phyloP scores from a whole-genome alignment of 768 basidiomycete genomes.

The Tulasnella sp. region DNA sequence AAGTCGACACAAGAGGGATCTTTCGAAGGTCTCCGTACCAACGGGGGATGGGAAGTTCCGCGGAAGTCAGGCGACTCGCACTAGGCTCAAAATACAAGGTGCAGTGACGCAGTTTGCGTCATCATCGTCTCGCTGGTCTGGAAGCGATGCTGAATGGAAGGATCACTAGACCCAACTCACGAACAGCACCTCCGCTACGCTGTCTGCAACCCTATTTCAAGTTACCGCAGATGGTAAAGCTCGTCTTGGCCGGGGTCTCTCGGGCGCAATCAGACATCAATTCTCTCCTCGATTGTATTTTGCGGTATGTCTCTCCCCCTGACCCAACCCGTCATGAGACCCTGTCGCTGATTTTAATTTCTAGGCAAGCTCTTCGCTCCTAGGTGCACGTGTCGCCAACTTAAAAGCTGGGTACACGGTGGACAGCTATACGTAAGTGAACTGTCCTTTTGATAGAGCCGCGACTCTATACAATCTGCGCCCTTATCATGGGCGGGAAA shows the following conservation, averaged over 20 bases:
- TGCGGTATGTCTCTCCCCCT: not conserved
- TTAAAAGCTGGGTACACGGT: constrained; percentile 23
- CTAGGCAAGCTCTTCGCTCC: constrained; percentile 23
- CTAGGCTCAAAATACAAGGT: not conserved
- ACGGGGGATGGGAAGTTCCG: not conserved
- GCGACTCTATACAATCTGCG: not conserved
- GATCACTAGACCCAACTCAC: not conserved
- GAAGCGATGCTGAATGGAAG: not conserved
- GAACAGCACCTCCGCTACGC: not conserved
- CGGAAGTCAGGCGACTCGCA: not conserved
- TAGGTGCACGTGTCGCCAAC: not conserved
- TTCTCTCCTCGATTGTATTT: constrained; percentile 27
- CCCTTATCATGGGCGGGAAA: constrained; percentile 15
- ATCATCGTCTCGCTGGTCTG: not conserved
- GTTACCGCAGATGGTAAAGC: constrained; percentile 18
- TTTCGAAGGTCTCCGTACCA: not conserved
- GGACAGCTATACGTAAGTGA: constrained; percentile 25
- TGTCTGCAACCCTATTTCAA: constrained; percentile 2
- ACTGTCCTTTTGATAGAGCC: not conserved
- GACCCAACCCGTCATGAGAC: not conserved
- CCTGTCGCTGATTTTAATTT: not conserved
- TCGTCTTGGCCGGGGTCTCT: not conserved
- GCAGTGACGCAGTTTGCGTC: not conserved
- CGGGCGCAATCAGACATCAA: constrained; percentile 35
- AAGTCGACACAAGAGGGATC: not conserved